Percentiles rank a stretch among this genome's conserved stretches.
These are phyloP conservation scores for Millerozyma acaciae DNA, from an alignment of 805 yeast species.

Conservation along the genomic window DNA sequence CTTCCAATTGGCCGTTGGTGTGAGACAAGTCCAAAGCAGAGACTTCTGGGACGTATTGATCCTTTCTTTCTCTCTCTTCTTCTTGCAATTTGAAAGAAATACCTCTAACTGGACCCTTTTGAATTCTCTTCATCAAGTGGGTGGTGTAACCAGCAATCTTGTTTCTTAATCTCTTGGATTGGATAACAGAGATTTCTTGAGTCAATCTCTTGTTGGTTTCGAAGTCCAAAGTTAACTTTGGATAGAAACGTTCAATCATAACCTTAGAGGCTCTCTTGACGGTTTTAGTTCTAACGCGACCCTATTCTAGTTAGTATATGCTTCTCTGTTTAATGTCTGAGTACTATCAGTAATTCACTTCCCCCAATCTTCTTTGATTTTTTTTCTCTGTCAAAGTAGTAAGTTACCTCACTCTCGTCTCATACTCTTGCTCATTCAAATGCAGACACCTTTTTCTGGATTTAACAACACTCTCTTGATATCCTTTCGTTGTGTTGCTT, in stretches of 20 bases:
- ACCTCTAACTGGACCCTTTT: slow-evolving; percentile 99
- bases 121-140: slow-evolving; percentile 99
- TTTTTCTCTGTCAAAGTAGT: slow-evolving; percentile 7
- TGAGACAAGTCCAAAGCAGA: slow-evolving; percentile 98
- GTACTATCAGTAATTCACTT: background rate
- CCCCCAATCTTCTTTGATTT: slow-evolving; percentile 1
- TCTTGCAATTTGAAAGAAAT: slow-evolving; percentile 99
- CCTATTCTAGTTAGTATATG: slow-evolving; percentile 51
- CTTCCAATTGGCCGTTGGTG: slow-evolving; percentile 94
- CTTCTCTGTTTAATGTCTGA: slow-evolving; percentile 1
- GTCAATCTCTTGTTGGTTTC: slow-evolving; percentile 99
- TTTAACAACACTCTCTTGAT: too few relatives aligned
- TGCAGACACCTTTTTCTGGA: too few relatives aligned
- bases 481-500: too few relatives aligned
- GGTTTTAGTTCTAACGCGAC: slow-evolving; percentile 99
- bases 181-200: slow-evolving; percentile 97
- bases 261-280: slow-evolving; percentile 99
- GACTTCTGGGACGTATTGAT: slow-evolving; percentile 99
- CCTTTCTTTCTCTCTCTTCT: slow-evolving; percentile 99
- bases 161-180: slow-evolving; percentile 99
- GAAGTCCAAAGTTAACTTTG: slow-evolving; percentile 98
- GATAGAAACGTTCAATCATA: slow-evolving; percentile 98
- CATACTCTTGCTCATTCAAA: background rate
- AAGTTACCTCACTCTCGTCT: slow-evolving; percentile 14
- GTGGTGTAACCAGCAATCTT: slow-evolving; percentile 99